Conservation (phyloP, 2,329 filamentous ascomycete genomes). For the Aspergillus hiratsukae region DNA sequence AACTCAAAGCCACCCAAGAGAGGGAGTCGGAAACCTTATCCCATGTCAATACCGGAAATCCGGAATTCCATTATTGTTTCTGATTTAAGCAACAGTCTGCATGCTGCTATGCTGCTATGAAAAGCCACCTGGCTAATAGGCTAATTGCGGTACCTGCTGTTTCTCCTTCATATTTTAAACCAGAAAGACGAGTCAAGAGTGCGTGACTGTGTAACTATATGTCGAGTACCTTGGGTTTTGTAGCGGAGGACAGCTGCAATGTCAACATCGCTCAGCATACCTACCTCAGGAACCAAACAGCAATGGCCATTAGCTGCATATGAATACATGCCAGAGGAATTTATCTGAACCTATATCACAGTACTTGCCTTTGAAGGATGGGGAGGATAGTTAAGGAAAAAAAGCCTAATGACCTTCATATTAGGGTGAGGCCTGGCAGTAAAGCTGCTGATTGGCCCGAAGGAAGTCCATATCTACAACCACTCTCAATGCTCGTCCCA, state of each 20-base stretch:
- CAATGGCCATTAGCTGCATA: not conserved
- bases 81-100: not conserved
- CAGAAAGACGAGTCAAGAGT: not conserved
- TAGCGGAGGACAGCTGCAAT: not conserved
- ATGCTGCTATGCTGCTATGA: not conserved
- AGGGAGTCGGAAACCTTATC: too few species aligned
- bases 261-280: not conserved
- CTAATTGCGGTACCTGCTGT: not conserved
- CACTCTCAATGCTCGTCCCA: constrained; percentile 14
- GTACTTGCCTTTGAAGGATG: not conserved
- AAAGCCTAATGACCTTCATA: not conserved
- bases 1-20: not conserved
- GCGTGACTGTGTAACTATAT: not conserved
- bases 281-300: not conserved
- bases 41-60: too few species aligned
- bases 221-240: too few species aligned
- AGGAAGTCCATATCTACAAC: constrained; percentile 22
- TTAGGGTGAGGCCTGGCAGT: constrained; percentile 6
- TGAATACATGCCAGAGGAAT: not conserved
- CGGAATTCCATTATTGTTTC: not conserved
- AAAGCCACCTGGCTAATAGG: not conserved
- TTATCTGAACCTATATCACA: not conserved
- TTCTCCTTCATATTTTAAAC: not conserved
- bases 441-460: constrained; percentile 21
- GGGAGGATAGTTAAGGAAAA: not conserved